These are phyloP conservation scores for Hawksworthiomyces lignivorus DNA, from an alignment of 2,329 filamentous ascomycete genomes.

Conservation along the genomic window DNA sequence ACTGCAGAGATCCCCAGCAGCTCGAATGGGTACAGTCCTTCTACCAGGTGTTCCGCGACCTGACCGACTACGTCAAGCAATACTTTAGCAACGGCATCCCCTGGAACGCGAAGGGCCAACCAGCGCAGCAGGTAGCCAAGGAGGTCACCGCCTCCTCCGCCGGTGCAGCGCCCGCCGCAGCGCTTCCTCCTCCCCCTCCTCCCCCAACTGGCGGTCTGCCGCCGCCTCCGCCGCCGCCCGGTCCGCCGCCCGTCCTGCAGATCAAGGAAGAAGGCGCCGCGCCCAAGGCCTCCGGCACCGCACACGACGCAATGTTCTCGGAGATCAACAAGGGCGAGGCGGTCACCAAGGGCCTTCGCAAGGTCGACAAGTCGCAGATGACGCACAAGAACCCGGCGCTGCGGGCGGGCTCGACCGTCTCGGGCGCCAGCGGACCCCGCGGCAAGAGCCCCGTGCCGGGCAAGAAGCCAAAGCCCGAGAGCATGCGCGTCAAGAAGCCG, in stretches of 20 bases:
- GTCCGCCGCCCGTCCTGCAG: constrained; percentile 59
- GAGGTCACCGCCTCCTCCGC: constrained; percentile 44
- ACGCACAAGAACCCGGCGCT: constrained; percentile 96
- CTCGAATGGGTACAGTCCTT: constrained; percentile 89
- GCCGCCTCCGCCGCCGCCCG: constrained; percentile 59
- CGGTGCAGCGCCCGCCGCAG: constrained; percentile 25
- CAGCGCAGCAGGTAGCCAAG: constrained; percentile 59
- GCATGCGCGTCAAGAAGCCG: constrained; percentile 76
- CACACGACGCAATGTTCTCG: constrained; percentile 82
- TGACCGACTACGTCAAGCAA: constrained; percentile 76
- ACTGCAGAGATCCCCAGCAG: constrained; percentile 66
- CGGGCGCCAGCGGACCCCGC: constrained; percentile 36
- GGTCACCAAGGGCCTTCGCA: constrained; percentile 83
- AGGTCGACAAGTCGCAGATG: constrained; percentile 94
- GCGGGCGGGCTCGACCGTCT: constrained; percentile 62
- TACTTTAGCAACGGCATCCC: constrained; percentile 71
- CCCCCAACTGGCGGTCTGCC: constrained; percentile 47
- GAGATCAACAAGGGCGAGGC: constrained; percentile 81
- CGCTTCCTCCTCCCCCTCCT: constrained; percentile 35
- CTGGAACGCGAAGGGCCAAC: constrained; percentile 76
- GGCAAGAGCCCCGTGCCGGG: constrained; percentile 82
- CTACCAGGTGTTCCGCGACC: constrained; percentile 79
- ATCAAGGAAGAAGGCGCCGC: constrained; percentile 40
- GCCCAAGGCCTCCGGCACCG: constrained; percentile 39
- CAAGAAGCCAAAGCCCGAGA: constrained; percentile 81